phyloP scores from a whole-genome alignment of 2,329 filamentous ascomycete genomes.

The Fusarium sp. region DNA sequence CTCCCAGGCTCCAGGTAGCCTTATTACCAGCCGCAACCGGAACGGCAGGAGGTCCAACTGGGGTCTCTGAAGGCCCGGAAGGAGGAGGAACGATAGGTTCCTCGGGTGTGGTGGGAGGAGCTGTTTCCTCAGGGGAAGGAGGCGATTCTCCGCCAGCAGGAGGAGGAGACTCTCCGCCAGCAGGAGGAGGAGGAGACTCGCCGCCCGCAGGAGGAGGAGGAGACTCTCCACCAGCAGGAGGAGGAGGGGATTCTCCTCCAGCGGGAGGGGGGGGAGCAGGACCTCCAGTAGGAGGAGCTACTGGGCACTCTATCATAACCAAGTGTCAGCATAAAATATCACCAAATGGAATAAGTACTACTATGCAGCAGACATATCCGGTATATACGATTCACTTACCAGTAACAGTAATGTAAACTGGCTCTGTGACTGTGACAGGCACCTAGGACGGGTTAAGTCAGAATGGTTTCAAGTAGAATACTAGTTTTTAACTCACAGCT shows the following conservation, averaged over 20 bases:
- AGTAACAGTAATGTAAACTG: constrained; percentile 58
- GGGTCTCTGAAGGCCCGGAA: constrained; percentile 9
- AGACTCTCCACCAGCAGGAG: background rate
- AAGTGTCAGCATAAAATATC: constrained; percentile 39
- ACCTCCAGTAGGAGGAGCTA: background rate
- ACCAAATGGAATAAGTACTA: background rate
- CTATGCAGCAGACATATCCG: background rate
- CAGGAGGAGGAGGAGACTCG: background rate
- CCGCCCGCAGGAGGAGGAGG: background rate
- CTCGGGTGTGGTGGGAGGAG: background rate
- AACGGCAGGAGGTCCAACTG: constrained; percentile 29
- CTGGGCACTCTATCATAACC: constrained; percentile 55
- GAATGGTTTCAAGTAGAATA: too few relatives aligned
- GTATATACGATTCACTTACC: constrained; percentile 48
- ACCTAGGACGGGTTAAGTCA: constrained; percentile 27
- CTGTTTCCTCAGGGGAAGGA: background rate
- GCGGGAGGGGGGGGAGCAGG: background rate
- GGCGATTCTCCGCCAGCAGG: background rate
- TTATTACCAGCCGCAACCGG: constrained; percentile 54
- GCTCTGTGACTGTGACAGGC: constrained; percentile 53
- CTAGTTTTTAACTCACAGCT: constrained; percentile 46
- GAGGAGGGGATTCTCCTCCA: background rate
- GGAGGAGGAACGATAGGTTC: background rate
- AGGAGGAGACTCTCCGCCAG: background rate
- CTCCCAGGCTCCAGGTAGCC: constrained; percentile 50